These are phyloP conservation scores for Chloroidium sp. DNA, from an alignment of 163 green algal species.

Conservation along the genomic window DNA sequence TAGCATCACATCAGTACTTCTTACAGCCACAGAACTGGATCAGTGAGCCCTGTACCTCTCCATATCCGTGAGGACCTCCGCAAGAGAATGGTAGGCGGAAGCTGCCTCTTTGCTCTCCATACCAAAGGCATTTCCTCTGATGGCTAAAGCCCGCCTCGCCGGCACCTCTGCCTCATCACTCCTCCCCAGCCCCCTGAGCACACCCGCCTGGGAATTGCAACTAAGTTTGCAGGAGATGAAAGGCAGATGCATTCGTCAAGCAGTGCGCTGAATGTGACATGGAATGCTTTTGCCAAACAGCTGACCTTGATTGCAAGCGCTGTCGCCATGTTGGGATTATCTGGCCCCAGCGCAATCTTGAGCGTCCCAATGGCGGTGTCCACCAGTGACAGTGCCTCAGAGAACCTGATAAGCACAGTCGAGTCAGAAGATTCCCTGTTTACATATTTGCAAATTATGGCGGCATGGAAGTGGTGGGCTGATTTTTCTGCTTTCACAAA, in stretches of 20 bases:
- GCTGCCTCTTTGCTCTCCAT: neutral
- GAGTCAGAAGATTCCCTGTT: too few species aligned
- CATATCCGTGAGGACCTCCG: neutral
- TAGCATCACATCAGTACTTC: too few species aligned
- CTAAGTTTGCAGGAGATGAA: neutral
- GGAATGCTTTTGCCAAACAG: conserved; percentile 1
- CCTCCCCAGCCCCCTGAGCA: neutral
- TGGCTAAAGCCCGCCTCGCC: neutral
- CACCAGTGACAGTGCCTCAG: conserved; percentile 10
- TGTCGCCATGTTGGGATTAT: conserved; percentile 15
- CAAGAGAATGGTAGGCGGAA: neutral
- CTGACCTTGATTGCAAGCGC: conserved; percentile 12
- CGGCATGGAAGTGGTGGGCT: too few species aligned
- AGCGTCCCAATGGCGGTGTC: conserved; percentile 6
- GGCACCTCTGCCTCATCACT: too few species aligned
- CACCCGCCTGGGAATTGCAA: neutral
- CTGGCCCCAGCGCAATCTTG: conserved; percentile 12
- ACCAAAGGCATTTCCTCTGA: neutral
- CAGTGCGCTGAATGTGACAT: neutral
- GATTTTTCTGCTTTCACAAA: too few species aligned
- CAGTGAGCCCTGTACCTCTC: neutral
- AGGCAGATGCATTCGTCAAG: neutral
- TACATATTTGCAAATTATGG: too few species aligned
- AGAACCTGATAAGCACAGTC: neutral
- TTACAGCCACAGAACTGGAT: too few species aligned